Evolutionary conservation across 2,329 filamentous ascomycete genomes (phyloP).

Genomic region (Xylaria sp.): DNA sequence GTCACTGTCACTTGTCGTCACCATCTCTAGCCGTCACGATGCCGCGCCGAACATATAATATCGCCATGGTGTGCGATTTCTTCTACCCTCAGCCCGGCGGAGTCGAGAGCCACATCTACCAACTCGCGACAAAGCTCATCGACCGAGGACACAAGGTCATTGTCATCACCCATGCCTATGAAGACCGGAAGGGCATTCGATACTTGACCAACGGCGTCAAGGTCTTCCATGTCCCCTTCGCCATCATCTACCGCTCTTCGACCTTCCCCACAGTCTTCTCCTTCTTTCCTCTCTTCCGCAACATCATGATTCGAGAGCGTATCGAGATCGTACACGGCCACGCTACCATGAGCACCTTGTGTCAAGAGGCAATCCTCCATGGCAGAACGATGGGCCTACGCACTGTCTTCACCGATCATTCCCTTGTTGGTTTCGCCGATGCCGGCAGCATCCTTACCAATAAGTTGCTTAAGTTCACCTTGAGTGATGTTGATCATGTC

Average conservation of each 20-base stretch:
- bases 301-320: constrained; percentile 92
- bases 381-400: constrained; percentile 94
- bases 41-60: constrained; percentile 71
- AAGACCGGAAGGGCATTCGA: constrained; percentile 88
- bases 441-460: constrained; percentile 96
- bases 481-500: constrained; percentile 97
- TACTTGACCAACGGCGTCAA: constrained; percentile 98
- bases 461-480: constrained; percentile 93
- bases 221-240: constrained; percentile 96
- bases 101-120: constrained; percentile 98
- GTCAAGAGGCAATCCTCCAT: constrained; percentile 94
- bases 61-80: constrained; percentile 97
- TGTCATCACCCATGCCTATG: constrained; percentile 95
- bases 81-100: constrained; percentile 98
- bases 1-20: not conserved
- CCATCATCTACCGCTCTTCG: constrained; percentile 92
- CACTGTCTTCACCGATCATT: constrained; percentile 98
- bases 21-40: constrained; percentile 53
- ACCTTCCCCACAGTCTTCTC: constrained; percentile 98
- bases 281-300: constrained; percentile 97
- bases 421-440: constrained; percentile 96
- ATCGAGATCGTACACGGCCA: constrained; percentile 99
- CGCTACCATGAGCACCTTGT: constrained; percentile 90
- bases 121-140: constrained; percentile 94
- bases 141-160: constrained; percentile 98